Conservation (phyloP, 2,329 filamentous ascomycete genomes). For the Bertia moriformis region DNA sequence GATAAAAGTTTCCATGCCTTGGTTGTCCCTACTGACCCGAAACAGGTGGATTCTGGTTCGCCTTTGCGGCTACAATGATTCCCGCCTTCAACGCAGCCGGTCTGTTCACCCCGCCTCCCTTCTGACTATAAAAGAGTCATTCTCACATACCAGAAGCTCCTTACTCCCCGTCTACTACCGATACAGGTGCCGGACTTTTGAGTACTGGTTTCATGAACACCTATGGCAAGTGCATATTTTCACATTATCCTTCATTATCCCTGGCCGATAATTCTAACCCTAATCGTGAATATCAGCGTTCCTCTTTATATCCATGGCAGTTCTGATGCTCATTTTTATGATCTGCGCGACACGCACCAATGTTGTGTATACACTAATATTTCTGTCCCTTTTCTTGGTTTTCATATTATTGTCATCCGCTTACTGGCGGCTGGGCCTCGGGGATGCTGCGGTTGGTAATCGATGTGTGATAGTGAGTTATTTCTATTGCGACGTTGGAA, state of each 20-base stretch:
- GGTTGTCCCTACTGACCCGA: background rate
- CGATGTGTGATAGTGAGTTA: background rate
- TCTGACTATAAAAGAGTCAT: background rate
- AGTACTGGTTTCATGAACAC: constrained; percentile 1
- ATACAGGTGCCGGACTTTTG: background rate
- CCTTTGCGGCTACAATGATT: background rate
- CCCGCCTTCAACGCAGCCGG: constrained; percentile 1
- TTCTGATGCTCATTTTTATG: constrained; percentile 1
- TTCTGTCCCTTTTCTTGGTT: background rate
- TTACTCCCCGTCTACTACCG: background rate
- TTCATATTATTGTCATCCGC: background rate
- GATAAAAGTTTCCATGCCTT: background rate
- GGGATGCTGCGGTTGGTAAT: background rate
- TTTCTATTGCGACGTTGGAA: background rate
- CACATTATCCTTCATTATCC: no score
- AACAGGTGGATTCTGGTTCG: constrained; percentile 1
- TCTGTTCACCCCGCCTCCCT: background rate
- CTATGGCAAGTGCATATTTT: background rate
- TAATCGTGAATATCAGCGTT: background rate
- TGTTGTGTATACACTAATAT: background rate
- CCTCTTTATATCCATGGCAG: background rate
- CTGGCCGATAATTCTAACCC: background rate
- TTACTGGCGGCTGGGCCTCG: background rate
- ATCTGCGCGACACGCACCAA: background rate
- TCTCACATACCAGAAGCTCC: background rate